Base-by-base conservation (phyloP, 2,329 filamentous ascomycete species). In the Diaporthe ilicicola region DNA sequence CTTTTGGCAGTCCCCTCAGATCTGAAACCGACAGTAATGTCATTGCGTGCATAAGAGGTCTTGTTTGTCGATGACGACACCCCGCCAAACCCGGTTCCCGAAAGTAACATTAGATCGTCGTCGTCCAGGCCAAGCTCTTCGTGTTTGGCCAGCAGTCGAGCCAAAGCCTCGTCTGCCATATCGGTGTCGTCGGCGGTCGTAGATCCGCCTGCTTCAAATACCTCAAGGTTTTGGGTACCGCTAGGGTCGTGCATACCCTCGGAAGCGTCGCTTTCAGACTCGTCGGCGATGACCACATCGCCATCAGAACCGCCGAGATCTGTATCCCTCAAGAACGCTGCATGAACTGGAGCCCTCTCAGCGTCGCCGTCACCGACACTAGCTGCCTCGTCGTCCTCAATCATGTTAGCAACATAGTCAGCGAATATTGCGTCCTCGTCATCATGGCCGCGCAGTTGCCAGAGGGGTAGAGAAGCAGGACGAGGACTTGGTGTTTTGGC, bases 391-490 rank as follows among this genome's bases (percentile, higher is more conserved):
- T 82, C 83, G 59, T 85, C 84, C 1, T 84, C 84, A 22, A 81
- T 81, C 76, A 93, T 85, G 73, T 94, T 93, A 53, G 88, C 86
- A 76, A 94, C 91, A 75, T 94, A 94, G 76, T 95, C 93, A 1
- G 88, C 87, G 75, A 91, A 81, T 51, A 90, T 83, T 1, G 85
- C 87, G 48, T 90, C 88, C 22, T 91, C 80, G 15, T 75, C 75
- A 66, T 76, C 59, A 13, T 73, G 65, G 19, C 71, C 71, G 22
- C 71, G 71, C 74, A 42, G 73, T 74, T 74, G 71, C 74, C 73
- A 67, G 10, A 37, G 37, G 10, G 66, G 66, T n/a, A 53, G 66
- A 50, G 66, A 59, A 19, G 27, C 53, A 13, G 71, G 51, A 62
- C 53, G 50, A 24, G 51, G 37, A 39, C 42, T 64, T 15, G 44